A percentile compares a stretch with the other conserved stretches of the same genome.
Evolutionary conservation across 106 monocot species (phyloP).

Genomic region (Acorus gramineus): DNA sequence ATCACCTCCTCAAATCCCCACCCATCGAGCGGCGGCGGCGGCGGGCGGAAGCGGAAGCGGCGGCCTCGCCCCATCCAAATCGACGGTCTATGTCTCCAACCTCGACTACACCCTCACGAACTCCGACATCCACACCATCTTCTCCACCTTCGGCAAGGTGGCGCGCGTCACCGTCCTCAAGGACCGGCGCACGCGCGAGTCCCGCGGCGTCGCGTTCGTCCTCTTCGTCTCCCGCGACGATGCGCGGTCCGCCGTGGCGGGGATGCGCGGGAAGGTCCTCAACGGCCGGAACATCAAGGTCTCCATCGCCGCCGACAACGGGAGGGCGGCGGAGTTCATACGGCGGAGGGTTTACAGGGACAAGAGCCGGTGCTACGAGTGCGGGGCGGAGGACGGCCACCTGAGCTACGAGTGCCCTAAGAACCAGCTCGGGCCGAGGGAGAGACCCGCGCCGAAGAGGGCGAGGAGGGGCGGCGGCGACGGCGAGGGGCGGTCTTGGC

Average conservation of each 20-base stretch:
- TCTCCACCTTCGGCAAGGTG: slow-evolving; percentile 95
- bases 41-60: slow-evolving; percentile 53
- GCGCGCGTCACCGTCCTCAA: slow-evolving; percentile 92
- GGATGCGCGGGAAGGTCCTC: slow-evolving; percentile 69
- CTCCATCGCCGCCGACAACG: slow-evolving; percentile 87
- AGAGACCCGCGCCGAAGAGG: slow-evolving; percentile 52
- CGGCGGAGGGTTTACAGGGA: slow-evolving; percentile 72
- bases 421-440: slow-evolving; percentile 78
- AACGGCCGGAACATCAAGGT: slow-evolving; percentile 70
- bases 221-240: slow-evolving; percentile 88
- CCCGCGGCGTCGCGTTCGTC: slow-evolving; percentile 91
- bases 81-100: slow-evolving; percentile 89
- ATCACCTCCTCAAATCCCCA: background rate
- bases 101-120: slow-evolving; percentile 81
- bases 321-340: slow-evolving; percentile 85
- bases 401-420: slow-evolving; percentile 81
- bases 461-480: slow-evolving; percentile 14
- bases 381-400: slow-evolving; percentile 75
- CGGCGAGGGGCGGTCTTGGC: background rate
- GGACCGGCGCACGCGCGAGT: slow-evolving; percentile 52
- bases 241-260: slow-evolving; percentile 42
- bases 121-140: slow-evolving; percentile 94
- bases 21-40: background rate
- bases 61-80: slow-evolving; percentile 90
- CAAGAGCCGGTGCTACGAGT: slow-evolving; percentile 93